phyloP scores from a whole-genome alignment of 208 protist species.

The Trypanosomatidae sp. region DNA sequence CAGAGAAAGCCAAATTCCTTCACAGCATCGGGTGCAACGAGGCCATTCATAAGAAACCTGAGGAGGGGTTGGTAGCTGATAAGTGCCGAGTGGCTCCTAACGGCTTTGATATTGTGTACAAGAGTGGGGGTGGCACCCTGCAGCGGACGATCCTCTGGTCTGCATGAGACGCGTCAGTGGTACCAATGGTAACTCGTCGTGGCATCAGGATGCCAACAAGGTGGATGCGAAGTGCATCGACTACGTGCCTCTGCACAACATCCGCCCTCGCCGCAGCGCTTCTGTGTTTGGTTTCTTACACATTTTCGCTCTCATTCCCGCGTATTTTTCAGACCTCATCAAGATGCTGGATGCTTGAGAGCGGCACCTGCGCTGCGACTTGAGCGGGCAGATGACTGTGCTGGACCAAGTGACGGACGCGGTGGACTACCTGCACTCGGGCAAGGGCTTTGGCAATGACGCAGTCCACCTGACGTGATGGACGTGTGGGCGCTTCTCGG shows the following conservation, averaged over 20 bases:
- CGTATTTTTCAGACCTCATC: slow-evolving; percentile 29
- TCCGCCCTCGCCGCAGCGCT: slow-evolving; percentile 20
- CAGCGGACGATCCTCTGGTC: slow-evolving; percentile 33
- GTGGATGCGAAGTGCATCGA: slow-evolving; percentile 13
- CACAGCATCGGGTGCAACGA: slow-evolving; percentile 45
- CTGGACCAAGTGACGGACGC: slow-evolving; percentile 33
- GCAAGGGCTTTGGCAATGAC: slow-evolving; percentile 42
- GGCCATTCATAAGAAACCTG: slow-evolving; percentile 42
- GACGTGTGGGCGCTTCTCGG: neutral
- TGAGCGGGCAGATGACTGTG: slow-evolving; percentile 8
- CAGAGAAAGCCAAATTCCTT: slow-evolving; percentile 53
- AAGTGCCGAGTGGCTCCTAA: slow-evolving; percentile 31
- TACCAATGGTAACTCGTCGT: slow-evolving; percentile 34
- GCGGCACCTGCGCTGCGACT: slow-evolving; percentile 24
- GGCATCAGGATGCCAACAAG: slow-evolving; percentile 3
- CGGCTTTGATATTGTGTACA: slow-evolving; percentile 57
- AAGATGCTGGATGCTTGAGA: slow-evolving; percentile 18
- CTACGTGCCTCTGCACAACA: slow-evolving; percentile 8
- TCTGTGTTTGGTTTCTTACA: slow-evolving; percentile 34
- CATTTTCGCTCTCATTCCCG: slow-evolving; percentile 24
- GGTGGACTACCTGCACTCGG: slow-evolving; percentile 34
- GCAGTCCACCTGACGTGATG: slow-evolving; percentile 1
- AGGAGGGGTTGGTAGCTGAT: slow-evolving; percentile 28
- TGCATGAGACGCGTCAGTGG: slow-evolving; percentile 48
- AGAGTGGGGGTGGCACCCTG: slow-evolving; percentile 47